phyloP scores from a whole-genome alignment of 768 basidiomycete species.

The Cyclocybe aegerita region DNA sequence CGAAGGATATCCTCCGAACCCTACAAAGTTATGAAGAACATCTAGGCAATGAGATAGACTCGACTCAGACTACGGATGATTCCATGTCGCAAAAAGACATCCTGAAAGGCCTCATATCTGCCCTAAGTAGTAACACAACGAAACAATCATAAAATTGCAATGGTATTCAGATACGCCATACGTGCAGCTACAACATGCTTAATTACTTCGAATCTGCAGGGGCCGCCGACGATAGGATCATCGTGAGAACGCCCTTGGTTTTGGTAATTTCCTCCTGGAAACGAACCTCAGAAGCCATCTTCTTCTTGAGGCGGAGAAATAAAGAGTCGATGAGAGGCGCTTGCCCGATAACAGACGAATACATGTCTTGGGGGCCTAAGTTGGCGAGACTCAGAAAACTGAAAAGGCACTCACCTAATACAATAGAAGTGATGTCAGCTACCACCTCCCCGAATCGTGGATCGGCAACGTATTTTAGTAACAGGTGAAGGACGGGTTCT shows the following conservation, averaged over 20 bases:
- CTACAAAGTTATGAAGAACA: constrained; percentile 74
- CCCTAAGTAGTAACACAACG: constrained; percentile 37
- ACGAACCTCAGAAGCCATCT: constrained; percentile 80
- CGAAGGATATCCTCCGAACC: constrained; percentile 70
- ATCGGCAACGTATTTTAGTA: constrained; percentile 83
- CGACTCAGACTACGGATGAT: constrained; percentile 31
- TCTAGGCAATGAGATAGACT: constrained; percentile 45
- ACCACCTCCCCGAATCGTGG: constrained; percentile 92
- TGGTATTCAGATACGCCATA: constrained; percentile 3
- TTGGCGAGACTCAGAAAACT: constrained; percentile 2
- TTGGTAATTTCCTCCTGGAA: constrained; percentile 87
- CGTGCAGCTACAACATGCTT: constrained; percentile 1
- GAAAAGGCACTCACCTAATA: constrained; percentile 66
- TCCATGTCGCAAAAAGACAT: constrained; percentile 64
- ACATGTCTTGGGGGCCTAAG: constrained; percentile 67
- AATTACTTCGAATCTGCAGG: too few species aligned
- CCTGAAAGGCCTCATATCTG: constrained; percentile 63
- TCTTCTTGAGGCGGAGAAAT: constrained; percentile 77
- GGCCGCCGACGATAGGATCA: constrained; percentile 67
- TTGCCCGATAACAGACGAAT: constrained; percentile 88
- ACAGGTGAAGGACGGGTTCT: constrained; percentile 85
- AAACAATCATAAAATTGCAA: constrained; percentile 4
- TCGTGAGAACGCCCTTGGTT: constrained; percentile 84
- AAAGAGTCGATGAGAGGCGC: constrained; percentile 89
- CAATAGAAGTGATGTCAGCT: constrained; percentile 73